These are phyloP conservation scores for Esteya vermicola DNA, from an alignment of 2,329 filamentous ascomycete species.

Conservation along the genomic window DNA sequence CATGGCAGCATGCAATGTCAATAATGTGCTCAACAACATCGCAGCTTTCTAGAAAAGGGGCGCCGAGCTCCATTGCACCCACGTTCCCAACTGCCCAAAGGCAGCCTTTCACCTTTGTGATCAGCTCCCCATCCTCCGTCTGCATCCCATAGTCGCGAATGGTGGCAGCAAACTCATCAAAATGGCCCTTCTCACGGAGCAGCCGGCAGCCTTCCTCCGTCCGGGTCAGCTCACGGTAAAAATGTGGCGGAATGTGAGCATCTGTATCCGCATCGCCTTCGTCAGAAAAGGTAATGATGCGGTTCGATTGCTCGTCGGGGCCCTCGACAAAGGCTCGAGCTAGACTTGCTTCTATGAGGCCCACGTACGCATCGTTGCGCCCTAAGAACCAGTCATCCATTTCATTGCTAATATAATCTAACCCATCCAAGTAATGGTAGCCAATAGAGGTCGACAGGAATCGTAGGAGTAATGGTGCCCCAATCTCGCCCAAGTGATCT, in stretches of 20 bases:
- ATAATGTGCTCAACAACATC: slow-evolving; percentile 83
- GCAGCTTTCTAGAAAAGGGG: slow-evolving; percentile 79
- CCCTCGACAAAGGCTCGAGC: slow-evolving; percentile 47
- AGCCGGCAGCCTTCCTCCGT: slow-evolving; percentile 86
- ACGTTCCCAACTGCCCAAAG: slow-evolving; percentile 97
- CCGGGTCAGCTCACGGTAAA: slow-evolving; percentile 87
- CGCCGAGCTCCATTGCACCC: slow-evolving; percentile 93
- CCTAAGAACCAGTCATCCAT: slow-evolving; percentile 99
- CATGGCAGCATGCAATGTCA: slow-evolving; percentile 71
- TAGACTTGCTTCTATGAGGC: slow-evolving; percentile 87
- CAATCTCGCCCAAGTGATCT: slow-evolving; percentile 92
- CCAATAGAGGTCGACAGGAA: slow-evolving; percentile 94
- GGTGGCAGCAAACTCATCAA: slow-evolving; percentile 80
- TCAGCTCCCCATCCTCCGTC: slow-evolving; percentile 67
- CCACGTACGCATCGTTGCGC: slow-evolving; percentile 90
- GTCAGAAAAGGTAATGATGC: slow-evolving; percentile 44
- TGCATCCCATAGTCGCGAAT: slow-evolving; percentile 81
- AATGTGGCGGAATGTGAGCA: slow-evolving; percentile 78
- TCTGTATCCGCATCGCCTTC: slow-evolving; percentile 39
- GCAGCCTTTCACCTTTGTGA: slow-evolving; percentile 91
- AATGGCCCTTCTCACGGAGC: slow-evolving; percentile 85
- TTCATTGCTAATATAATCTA: slow-evolving; percentile 98
- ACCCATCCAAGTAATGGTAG: slow-evolving; percentile 89
- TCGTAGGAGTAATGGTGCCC: slow-evolving; percentile 77
- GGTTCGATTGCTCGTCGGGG: slow-evolving; percentile 37